A percentile compares a stretch with the other conserved stretches of the same genome.
These are phyloP conservation scores for Cucurbita maxima DNA, from an alignment of 306 rosid species.

Conservation along the genomic window DNA sequence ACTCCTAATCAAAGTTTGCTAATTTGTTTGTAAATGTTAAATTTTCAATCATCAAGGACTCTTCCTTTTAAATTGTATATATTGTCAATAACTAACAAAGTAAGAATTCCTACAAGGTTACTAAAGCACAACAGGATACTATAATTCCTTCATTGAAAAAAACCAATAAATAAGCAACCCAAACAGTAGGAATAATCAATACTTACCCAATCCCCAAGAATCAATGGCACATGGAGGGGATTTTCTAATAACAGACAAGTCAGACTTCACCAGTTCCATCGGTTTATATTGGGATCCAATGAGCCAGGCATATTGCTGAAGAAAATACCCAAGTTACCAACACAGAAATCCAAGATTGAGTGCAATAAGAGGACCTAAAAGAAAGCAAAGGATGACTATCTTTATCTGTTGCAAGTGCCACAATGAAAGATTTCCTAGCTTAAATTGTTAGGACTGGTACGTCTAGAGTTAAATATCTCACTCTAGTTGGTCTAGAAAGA, in stretches of 20 bases:
- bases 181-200: background rate
- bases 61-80: background rate
- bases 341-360: background rate
- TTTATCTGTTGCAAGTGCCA: background rate
- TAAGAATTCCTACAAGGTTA: background rate
- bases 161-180: background rate
- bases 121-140: background rate
- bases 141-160: background rate
- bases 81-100: background rate
- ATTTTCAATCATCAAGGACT: background rate
- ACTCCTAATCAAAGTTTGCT: background rate
- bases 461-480: background rate
- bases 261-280: constrained; percentile 75
- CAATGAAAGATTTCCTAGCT: background rate
- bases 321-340: constrained; percentile 9
- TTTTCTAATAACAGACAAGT: constrained; percentile 73
- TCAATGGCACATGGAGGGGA: constrained; percentile 95
- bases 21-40: background rate
- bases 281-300: constrained; percentile 88
- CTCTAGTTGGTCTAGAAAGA: background rate
- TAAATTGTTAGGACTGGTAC: background rate
- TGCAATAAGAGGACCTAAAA: background rate
- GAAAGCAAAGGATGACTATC: background rate
- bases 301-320: constrained; percentile 98
- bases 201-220: constrained; percentile 99